Base-by-base conservation (phyloP, 176 grass and related monocot species). In the Carex myosuroides region DNA sequence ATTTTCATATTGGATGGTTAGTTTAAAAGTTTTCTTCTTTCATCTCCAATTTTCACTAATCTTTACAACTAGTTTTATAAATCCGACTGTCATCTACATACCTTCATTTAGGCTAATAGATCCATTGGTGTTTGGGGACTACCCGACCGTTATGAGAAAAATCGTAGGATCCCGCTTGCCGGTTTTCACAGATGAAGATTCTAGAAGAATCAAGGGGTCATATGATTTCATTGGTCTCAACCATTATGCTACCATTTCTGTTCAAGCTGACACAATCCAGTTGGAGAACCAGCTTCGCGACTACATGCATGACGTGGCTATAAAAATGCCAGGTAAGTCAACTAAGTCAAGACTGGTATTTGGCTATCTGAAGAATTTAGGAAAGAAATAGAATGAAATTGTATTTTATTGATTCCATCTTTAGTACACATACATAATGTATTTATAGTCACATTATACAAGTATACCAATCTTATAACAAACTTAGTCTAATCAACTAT, bases 141-240 rank as follows among this genome's bases (percentile, higher is more conserved):
- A 97, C 76, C 94, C 92, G 16, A n/a, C 88, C 0, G 63, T 92
- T 17, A 97, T 94, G 94, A 82, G 77, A 86, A 72, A 84, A 52
- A 88, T 81, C 10, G 92, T 56, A 0, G 90, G 94, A 4, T 78
- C 79, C 13, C 92, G 90, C 6, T 83, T 94, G 71, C 94, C 92
- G 3, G 24, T 68, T 26, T 74, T 97, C 0, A 81, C 80, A 5
- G 52, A 1, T 33, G 90, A 90, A 84, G 87, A 91, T 29, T 91
- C 87, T 2, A 65, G 69, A 48, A 85, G 13, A 70, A 13, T 92
- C 13, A 84, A 81, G 3, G 90, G 87, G 8, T 89, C 92, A 0
- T 91, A 89, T 44, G 94, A 94, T 67, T 97, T 97, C 84, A 66
- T 92, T 56, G 94, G 92, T 57, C 39, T 97, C 64, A 97, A 94